Base-by-base conservation (phyloP, 345 rosid species). In the Populus tremula region DNA sequence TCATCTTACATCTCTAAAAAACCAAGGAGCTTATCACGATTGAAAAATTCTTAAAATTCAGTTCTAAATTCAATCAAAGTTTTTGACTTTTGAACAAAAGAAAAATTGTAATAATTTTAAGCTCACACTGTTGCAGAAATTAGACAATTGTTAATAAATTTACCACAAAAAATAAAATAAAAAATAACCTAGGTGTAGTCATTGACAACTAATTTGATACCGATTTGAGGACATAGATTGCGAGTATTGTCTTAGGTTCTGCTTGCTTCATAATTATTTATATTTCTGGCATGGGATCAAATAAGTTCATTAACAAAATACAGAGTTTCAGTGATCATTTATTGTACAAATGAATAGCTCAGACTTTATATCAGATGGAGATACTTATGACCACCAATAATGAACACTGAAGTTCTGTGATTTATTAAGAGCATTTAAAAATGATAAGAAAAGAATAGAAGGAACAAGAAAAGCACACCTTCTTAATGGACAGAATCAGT, bases 401-500 rank as follows among this genome's bases (percentile, higher is more conserved):
- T 23, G 43, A 73, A 41, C 69, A 25, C 31, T 16, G 25, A 45
- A 21, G 6, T 25, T n/a, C n/a, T 2, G 68, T 56, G 38, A 45
- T 38, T 8, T 21, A 36, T 25, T n/a, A 56, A 47, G 69, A 38
- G 23, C 25, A 18, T 31, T 41, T 23, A 27, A 71, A 65, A 36
- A n/a, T 54, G 50, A 13, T 18, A 70, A 49, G 31, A 68, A 56
- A 62, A 59, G 20, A 76, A 69, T 20, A 70, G 50, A 8, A 69
- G n/a, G 67, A 75, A 33, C 62, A n/a, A 5, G 36, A 84, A 31
- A 61, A 6, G 5, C 21, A n/a, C 66, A 90, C 94, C 94, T 87
- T 88, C 77, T 83, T 83, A 10, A 86, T 82, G 20, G 88, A 85
- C 72, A 69, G 43, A 68, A 92, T 88, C 70, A 89, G 85, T 8